Evolutionary conservation across 75 land plant genomes (phyloP), one percentile per base, ranked within the genome.

Genomic region (Pinus albicaulis): DNA sequence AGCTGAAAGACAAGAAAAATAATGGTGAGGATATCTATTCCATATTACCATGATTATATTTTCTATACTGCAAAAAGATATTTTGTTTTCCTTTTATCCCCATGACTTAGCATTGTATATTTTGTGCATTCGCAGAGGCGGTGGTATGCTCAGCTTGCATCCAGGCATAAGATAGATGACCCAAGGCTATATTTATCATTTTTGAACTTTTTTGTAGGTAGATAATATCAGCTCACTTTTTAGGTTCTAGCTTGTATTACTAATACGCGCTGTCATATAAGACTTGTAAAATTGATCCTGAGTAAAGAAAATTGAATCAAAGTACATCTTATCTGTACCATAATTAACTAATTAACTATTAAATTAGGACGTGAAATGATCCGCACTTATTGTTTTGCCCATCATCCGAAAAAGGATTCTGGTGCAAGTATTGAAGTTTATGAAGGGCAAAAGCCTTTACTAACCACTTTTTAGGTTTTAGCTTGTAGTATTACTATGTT

Each of bases 121-220:
- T 36, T 68, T 68, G 23, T 23, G n/a, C 20, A 41, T 41, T 68
- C 34, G 19, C 71, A 68, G 71, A 41, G 71, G 11, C 11, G 53
- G 12, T 10, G 12, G 13, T 10, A 19, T 68, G 11, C n/a, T 5
- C 71, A n/a, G 22, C 71, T 41, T 22, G 24, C 71, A 3, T 68
- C 12, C 53, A 68, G 8, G 71, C 52, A 68, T 19, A 41, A 68
- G 20, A 68, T 41, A 20, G 71, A 68, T 8, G 41, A 19, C 44
- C 71, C 44, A 41, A 68, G 52, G 48, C 71, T 68, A 68, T 68
- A 68, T 36, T 65, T 41, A 66, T 44, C 2, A 41, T 41, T 68
- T 41, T 41, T 2, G 23, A 64, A 16, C 17, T 31, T 34, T 17
- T 64, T 31, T 64, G 4, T 25, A 36, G 34, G n/a, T 41, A 64